A percentile compares a stretch with the other conserved stretches of the same genome.
Conservation (phyloP, 2,329 filamentous ascomycete genomes). For the Penicillium sp. region DNA sequence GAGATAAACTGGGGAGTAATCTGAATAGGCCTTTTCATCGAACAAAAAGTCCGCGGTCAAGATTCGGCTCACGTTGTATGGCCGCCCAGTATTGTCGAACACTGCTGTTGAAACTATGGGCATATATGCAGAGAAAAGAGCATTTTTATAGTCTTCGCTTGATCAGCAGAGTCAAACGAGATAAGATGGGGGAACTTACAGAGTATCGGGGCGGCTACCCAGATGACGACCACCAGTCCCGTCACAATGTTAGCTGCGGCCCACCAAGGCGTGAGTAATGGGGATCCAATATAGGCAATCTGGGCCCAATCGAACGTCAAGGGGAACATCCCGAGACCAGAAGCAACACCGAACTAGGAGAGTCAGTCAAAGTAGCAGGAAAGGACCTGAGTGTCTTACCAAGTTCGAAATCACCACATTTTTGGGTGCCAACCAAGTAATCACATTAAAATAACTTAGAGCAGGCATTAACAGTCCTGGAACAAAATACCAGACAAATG, state of each 20-base stretch:
- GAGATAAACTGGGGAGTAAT: constrained; percentile 80
- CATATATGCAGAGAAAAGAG: constrained; percentile 79
- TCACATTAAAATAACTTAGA: constrained; percentile 81
- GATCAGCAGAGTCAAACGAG: constrained; percentile 2
- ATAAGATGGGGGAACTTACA: constrained; percentile 42
- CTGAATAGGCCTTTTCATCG: constrained; percentile 69
- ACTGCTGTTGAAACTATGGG: constrained; percentile 81
- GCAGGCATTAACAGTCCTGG: constrained; percentile 79
- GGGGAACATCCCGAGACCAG: constrained; percentile 78
- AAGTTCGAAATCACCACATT: constrained; percentile 84
- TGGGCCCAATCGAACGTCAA: constrained; percentile 91
- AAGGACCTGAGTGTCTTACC: constrained; percentile 30
- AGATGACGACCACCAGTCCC: constrained; percentile 78
- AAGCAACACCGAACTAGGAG: constrained; percentile 69
- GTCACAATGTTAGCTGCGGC: constrained; percentile 80
- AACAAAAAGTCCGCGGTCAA: constrained; percentile 75
- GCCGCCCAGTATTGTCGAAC: constrained; percentile 77
- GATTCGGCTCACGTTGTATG: constrained; percentile 79
- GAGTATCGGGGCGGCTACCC: constrained; percentile 74
- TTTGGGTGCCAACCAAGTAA: constrained; percentile 84
- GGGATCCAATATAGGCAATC: constrained; percentile 82
- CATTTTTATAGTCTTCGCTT: constrained; percentile 66
- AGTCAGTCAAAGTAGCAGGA: background rate
- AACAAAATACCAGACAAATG: constrained; percentile 80
- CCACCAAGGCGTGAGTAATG: constrained; percentile 80